Evolutionary conservation across 108 stramenopile genomes (phyloP).

Genomic region (Pseudonitzschia multiseries): DNA sequence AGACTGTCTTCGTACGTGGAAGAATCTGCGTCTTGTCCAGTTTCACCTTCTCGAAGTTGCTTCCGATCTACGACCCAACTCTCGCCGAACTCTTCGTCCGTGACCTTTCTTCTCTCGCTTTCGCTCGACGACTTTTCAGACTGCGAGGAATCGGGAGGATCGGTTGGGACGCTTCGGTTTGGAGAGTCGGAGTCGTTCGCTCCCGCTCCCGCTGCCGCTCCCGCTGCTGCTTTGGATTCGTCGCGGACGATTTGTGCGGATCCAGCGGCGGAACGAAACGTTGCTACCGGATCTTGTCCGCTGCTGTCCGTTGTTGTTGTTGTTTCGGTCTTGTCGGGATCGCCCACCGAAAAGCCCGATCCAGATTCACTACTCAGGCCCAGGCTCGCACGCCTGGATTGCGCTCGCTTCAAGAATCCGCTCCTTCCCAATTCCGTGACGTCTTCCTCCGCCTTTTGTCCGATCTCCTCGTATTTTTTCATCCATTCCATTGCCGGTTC

Average conservation of each 20-base stretch:
- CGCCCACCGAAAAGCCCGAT: background rate
- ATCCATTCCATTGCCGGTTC: too few species aligned
- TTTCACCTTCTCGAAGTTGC: background rate
- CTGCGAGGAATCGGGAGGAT: background rate
- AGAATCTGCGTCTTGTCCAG: background rate
- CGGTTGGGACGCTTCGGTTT: background rate
- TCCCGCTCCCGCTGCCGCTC: background rate
- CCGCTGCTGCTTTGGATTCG: background rate
- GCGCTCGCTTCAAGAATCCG: constrained; percentile 2
- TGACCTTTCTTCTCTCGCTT: background rate
- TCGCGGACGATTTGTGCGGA: background rate
- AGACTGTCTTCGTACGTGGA: background rate
- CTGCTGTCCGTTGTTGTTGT: background rate
- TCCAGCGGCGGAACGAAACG: background rate
- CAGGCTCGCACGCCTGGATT: background rate
- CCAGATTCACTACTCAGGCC: too few species aligned
- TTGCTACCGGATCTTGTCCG: background rate
- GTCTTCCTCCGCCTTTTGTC: constrained; percentile 29
- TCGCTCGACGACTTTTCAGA: background rate
- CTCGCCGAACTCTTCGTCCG: background rate
- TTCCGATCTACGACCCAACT: constrained; percentile 3
- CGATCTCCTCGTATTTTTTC: constrained; percentile 35
- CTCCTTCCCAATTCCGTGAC: constrained; percentile 6
- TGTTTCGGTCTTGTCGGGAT: background rate
- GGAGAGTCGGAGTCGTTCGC: background rate